A percentile compares a stretch with the other conserved stretches of the same genome.
Conservation (phyloP, 2,329 filamentous ascomycete species). For the Raffaelea albimanens region DNA sequence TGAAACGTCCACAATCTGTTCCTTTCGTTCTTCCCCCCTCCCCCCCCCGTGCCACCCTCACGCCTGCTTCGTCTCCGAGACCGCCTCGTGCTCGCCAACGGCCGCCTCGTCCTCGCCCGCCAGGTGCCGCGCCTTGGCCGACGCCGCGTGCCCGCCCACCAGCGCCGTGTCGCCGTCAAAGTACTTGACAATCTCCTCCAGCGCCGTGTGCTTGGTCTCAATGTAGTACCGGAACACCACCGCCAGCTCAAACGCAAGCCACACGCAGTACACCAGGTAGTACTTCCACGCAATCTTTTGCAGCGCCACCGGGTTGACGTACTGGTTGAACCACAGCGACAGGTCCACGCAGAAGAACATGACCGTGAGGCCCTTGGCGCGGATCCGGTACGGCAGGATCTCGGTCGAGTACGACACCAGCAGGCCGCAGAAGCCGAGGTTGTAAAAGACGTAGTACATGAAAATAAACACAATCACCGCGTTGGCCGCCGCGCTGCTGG, state of each 20-base stretch:
- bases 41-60: no score
- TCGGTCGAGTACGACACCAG: constrained; percentile 18
- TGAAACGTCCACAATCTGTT: no score
- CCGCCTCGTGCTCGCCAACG: no score
- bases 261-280: constrained; percentile 33
- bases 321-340: constrained; percentile 25
- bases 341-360: constrained; percentile 33
- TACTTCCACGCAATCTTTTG: constrained; percentile 30
- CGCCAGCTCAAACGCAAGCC: constrained; percentile 29
- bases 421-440: constrained; percentile 17
- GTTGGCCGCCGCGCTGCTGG: constrained; percentile 17
- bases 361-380: constrained; percentile 29
- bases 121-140: constrained; percentile 11
- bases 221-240: constrained; percentile 75
- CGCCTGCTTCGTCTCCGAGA: no score
- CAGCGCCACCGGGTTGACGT: constrained; percentile 33
- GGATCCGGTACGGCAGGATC: constrained; percentile 19
- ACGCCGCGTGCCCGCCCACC: constrained; percentile 9
- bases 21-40: no score
- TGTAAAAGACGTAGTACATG: constrained; percentile 18
- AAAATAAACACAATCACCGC: constrained; percentile 19
- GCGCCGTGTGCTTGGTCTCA: constrained; percentile 52
- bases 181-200: constrained; percentile 11
- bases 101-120: constrained; percentile 7
- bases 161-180: constrained; percentile 10